Evolutionary conservation across 257 asterid genomes (phyloP).

Genomic region (Solanum sitiens): DNA sequence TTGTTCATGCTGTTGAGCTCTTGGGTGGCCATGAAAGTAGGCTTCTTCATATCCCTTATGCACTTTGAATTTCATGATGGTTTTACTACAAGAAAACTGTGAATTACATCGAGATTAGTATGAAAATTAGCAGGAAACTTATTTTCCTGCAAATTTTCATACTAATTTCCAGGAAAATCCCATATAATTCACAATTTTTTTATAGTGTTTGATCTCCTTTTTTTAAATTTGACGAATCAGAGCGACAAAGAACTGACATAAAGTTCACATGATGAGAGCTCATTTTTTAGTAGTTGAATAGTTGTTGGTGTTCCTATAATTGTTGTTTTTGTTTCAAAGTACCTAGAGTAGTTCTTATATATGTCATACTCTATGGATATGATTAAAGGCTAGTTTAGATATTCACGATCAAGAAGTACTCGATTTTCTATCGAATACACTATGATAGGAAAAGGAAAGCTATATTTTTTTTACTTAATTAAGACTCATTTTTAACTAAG

Average conservation of each 20-base stretch:
- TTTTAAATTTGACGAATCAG: not conserved
- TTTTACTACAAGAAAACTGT: no score
- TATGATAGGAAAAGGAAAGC: not conserved
- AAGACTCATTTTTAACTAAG: not conserved
- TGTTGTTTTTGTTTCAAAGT: not conserved
- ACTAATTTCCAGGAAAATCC: no score
- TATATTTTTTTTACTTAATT: not conserved
- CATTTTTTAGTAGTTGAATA: not conserved
- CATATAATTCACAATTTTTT: no score
- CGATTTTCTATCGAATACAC: not conserved
- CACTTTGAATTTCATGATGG: not conserved
- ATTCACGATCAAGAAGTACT: not conserved
- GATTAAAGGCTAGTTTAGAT: not conserved
- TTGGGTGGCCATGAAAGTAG: conserved; percentile 52
- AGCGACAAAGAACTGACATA: not conserved
- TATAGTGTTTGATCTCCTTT: not conserved
- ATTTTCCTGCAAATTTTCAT: no score
- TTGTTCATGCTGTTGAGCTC: conserved; percentile 45
- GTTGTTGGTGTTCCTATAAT: not conserved
- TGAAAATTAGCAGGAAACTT: no score
- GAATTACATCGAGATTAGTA: no score
- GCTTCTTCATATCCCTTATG: not conserved
- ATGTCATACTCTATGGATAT: no score
- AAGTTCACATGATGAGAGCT: not conserved
- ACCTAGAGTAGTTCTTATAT: not conserved